These are phyloP conservation scores for Hymenoscyphus fraxineus DNA, from an alignment of 2,329 filamentous ascomycete genomes.

Conservation along the genomic window DNA sequence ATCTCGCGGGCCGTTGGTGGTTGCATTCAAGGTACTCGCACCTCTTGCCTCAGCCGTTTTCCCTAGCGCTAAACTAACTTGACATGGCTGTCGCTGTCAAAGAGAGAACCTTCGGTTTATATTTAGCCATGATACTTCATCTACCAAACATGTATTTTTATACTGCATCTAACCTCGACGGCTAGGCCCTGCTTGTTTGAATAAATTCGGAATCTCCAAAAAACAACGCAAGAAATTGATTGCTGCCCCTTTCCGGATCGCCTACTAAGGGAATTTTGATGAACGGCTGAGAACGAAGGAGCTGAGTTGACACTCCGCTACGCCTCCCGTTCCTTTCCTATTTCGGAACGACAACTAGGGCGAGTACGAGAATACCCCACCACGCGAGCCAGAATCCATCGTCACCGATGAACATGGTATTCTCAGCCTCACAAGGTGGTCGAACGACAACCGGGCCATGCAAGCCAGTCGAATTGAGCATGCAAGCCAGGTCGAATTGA, in stretches of 20 bases:
- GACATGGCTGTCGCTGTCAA: background rate
- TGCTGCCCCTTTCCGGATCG: no score
- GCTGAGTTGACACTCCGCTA: background rate
- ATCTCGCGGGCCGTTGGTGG: background rate
- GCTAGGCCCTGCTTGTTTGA: background rate
- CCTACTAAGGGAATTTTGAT: background rate
- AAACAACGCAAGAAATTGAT: no score
- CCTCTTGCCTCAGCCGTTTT: background rate
- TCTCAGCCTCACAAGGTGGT: background rate
- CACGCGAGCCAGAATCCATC: background rate
- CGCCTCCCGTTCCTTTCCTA: background rate
- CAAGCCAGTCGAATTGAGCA: background rate
- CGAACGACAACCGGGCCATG: no score
- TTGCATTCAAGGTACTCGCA: background rate
- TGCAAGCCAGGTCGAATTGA: background rate
- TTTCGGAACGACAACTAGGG: background rate
- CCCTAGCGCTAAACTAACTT: background rate
- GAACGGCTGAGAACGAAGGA: background rate
- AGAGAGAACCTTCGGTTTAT: background rate
- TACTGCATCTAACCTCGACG: background rate
- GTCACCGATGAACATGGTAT: background rate
- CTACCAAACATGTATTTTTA: no score
- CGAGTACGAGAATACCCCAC: background rate
- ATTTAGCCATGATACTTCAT: background rate
- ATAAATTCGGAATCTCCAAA: background rate